Base-by-base conservation (phyloP, 257 asterid species). In the Leonotis leonurus region DNA sequence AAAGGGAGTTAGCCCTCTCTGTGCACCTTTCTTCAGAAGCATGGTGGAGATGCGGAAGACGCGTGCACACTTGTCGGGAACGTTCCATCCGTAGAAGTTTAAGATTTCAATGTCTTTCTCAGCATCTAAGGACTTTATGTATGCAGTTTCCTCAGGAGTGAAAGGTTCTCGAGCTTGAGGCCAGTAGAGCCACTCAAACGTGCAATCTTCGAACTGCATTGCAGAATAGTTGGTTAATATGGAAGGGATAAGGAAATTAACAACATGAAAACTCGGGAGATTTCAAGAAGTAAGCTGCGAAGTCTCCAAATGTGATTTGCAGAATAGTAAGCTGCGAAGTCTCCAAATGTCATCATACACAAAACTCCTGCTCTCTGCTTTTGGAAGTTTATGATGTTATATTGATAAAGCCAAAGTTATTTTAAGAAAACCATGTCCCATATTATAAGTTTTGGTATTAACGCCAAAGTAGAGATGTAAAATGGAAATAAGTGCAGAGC, bases 111-210 rank as follows among this genome's bases (percentile, higher is more conserved):
- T 80, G 56, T 87, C 96, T 76, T 78, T 78, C 60, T 83, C 90
- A 2, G 89, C 80, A 33, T 87, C 85, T 50, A 87, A 77, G 25
- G 83, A 70, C 52, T 78, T 68, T 72, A 87, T 79, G 81, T 85
- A 87, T n/a, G 73, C 73, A 21, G 70, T 50, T 22, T 74, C 80
- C 33, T 81, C 87, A 1, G 79, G 67, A 12, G 87, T 73, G 55
- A 77, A 87, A 3, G 83, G 84, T 12, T 79, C 56, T 21, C 60
- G 78, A 24, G 94, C 80, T 76, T 87, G 96, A 64, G 90, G 96
- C 96, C 96, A 87, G 71, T 83, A 83, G 53, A 87, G 87, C 95
- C 95, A 87, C 68, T 87, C 95, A 35, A 84, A 87, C 0, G 90
- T 84, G 79, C 88, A 87, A 66, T 87, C 95, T 73, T 78, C 78